Conservation (phyloP, 768 basidiomycete species). For the Dioszegia crocea region DNA sequence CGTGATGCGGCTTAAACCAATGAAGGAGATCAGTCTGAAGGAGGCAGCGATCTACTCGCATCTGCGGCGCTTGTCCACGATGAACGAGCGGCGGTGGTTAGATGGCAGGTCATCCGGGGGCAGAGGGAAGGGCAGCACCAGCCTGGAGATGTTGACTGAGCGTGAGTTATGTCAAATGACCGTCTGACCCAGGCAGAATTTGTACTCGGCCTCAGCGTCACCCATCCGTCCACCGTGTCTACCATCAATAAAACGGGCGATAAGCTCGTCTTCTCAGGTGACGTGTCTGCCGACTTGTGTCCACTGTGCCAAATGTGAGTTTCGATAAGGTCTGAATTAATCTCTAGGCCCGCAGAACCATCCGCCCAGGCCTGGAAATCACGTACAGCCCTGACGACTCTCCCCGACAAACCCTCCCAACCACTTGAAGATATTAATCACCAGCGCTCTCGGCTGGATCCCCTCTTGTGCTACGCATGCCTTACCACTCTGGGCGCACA, state of each 20-base stretch:
- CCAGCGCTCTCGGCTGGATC: slow-evolving; percentile 13
- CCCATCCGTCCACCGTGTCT: slow-evolving; percentile 49
- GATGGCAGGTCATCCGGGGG: slow-evolving; percentile 9
- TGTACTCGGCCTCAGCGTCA: slow-evolving; percentile 39
- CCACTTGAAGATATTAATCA: neutral
- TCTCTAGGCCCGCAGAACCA: slow-evolving; percentile 40
- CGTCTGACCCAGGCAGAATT: slow-evolving; percentile 33
- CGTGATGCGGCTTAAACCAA: slow-evolving; percentile 36
- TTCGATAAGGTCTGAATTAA: slow-evolving; percentile 2
- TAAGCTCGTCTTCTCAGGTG: slow-evolving; percentile 43
- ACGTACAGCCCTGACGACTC: slow-evolving; percentile 38
- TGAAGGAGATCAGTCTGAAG: slow-evolving; percentile 42
- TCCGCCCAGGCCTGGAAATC: slow-evolving; percentile 46
- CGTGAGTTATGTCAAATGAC: slow-evolving; percentile 25
- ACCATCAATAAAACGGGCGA: slow-evolving; percentile 48
- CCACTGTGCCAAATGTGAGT: slow-evolving; percentile 43
- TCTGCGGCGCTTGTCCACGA: slow-evolving; percentile 25
- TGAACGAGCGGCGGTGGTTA: slow-evolving; percentile 40
- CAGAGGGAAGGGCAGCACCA: slow-evolving; percentile 39
- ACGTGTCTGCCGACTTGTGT: slow-evolving; percentile 14
- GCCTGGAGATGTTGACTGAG: slow-evolving; percentile 44
- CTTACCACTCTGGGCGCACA: slow-evolving; percentile 39
- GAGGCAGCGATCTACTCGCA: slow-evolving; percentile 44
- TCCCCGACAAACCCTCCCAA: slow-evolving; percentile 7
- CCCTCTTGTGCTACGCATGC: slow-evolving; percentile 44